Conservation (phyloP, 345 rosid genomes). For the Eutrema japonicum region DNA sequence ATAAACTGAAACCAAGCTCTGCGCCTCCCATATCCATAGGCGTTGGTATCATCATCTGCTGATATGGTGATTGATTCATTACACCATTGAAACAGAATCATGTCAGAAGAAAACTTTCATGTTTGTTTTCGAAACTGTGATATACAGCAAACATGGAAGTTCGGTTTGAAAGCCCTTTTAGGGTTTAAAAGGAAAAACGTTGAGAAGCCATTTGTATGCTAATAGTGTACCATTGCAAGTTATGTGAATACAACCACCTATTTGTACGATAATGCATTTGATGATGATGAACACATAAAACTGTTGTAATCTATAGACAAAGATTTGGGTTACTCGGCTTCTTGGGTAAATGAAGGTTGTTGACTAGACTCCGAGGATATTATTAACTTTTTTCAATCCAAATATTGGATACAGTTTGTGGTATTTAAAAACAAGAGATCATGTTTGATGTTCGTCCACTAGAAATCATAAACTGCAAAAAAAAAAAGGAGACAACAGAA, state of each 20-base stretch:
- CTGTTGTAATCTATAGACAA: background rate
- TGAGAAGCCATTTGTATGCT: slow-evolving; percentile 28
- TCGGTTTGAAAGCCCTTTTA: background rate
- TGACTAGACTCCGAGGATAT: background rate
- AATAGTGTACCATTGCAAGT: slow-evolving; percentile 14
- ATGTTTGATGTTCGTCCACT: background rate
- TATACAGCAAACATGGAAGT: slow-evolving; percentile 34
- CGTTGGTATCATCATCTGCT: slow-evolving; percentile 8
- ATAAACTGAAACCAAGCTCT: slow-evolving; percentile 8
- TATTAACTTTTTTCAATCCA: background rate
- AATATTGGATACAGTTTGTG: background rate
- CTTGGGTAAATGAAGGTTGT: background rate
- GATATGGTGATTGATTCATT: background rate
- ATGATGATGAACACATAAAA: background rate
- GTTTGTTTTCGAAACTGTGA: slow-evolving; percentile 38
- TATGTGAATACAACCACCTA: slow-evolving; percentile 15
- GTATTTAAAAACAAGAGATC: background rate
- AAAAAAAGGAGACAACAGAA: background rate
- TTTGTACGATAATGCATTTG: slow-evolving; percentile 24
- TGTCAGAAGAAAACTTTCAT: slow-evolving; percentile 22
- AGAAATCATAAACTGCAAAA: background rate
- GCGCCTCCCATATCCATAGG: background rate
- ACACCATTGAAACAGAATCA: slow-evolving; percentile 12
- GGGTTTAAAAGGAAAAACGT: background rate
- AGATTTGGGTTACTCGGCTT: background rate